Base-by-base conservation (phyloP, 768 basidiomycete species). In the Ramaria rubella region DNA sequence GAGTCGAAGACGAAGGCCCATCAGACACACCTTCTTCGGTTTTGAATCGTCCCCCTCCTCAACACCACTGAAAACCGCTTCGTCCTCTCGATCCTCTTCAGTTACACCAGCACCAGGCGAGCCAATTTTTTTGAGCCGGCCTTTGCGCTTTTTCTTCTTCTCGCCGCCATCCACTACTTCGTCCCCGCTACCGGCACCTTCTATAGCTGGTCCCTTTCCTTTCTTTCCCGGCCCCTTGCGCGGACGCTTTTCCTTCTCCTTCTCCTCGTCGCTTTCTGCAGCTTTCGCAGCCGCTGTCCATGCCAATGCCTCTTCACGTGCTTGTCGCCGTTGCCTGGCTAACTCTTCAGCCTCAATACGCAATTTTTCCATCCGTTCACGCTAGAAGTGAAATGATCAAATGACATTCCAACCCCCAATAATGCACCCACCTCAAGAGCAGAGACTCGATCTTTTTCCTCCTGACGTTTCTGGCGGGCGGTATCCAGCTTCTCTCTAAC, bases 281-380 rank as follows among this genome's bases (percentile, higher is more conserved):
- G 82, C 78, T 60, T 79, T 78, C 12, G 81, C 79, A 56, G 86
- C 82, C 42, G 80, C 70, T 19, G 83, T 84, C 88, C 88, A 92
- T 68, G 84, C 81, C 66, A 82, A 77, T 0, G 88, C 87, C 64
- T 91, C 83, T 67, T 91, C 92, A 11, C 87, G 75, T 26, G 86
- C 88, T 48, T 78, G 64, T 29, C 83, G 78, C 5, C 94, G 83
- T 64, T 87, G 81, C 65, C 87, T 89, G 0, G 87, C 87, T n/a
- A 96, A 70, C 62, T 80, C 83, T 64, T 87, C 90, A 0, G 85
- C 86, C 65, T 89, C 81, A 42, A 73, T 64, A n/a, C 80, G 80
- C 30, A 86, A 73, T 62, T 82, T 78, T 61, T 87, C 86, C 67
- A 80, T 73, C 46, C 81, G 77, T 51, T 72, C 75, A 23, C 76